phyloP scores from a whole-genome alignment of 495 filamentous ascomycete species.

The Penicillium salamii region DNA sequence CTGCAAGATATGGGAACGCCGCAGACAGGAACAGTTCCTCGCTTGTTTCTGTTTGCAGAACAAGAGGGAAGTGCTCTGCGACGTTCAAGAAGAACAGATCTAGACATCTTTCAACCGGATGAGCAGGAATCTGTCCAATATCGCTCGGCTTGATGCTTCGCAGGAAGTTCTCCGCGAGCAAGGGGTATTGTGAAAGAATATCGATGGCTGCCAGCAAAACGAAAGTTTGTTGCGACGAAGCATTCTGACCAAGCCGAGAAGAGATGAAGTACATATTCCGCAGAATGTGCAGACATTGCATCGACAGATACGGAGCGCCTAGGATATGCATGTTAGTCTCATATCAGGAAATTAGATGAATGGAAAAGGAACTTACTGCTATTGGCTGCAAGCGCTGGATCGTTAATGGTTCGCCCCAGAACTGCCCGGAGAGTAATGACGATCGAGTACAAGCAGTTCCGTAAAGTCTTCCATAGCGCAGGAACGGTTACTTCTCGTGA shows the following conservation, averaged over 20 bases:
- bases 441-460: slow-evolving; percentile 75
- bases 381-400: slow-evolving; percentile 50
- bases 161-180: slow-evolving; percentile 68
- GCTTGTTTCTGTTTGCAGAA: slow-evolving; percentile 60
- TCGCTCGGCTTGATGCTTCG: slow-evolving; percentile 56
- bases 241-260: slow-evolving; percentile 66
- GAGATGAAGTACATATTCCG: slow-evolving; percentile 87
- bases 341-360: neutral
- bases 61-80: slow-evolving; percentile 78
- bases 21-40: slow-evolving; percentile 73
- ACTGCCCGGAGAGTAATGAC: slow-evolving; percentile 73
- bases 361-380: slow-evolving; percentile 45
- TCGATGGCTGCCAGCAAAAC: slow-evolving; percentile 88
- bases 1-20: slow-evolving; percentile 72
- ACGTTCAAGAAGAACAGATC: slow-evolving; percentile 92
- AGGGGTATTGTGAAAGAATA: slow-evolving; percentile 71
- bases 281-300: slow-evolving; percentile 74
- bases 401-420: slow-evolving; percentile 63
- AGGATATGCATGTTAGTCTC: neutral
- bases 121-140: slow-evolving; percentile 62
- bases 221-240: slow-evolving; percentile 80
- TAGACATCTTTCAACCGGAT: slow-evolving; percentile 73
- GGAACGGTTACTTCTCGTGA: slow-evolving; percentile 68
- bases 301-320: slow-evolving; percentile 68
- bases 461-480: slow-evolving; percentile 76